phyloP scores from a whole-genome alignment of 176 grass and related monocot genomes.

The Zoysia pacifica region DNA sequence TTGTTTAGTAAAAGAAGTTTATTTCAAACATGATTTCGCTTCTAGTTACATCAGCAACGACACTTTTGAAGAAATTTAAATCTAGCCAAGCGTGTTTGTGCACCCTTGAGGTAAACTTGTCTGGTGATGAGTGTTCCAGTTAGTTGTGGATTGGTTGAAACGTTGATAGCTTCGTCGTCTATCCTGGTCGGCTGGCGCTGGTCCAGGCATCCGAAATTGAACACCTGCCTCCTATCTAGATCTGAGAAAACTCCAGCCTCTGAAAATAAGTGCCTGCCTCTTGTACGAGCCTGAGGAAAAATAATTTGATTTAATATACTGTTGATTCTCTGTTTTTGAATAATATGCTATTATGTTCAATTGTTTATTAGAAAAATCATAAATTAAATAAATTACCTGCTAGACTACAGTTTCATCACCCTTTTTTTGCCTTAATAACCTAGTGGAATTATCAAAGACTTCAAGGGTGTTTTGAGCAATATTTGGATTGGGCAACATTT shows the following conservation, averaged over 20 bases:
- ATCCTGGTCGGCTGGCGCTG: background rate
- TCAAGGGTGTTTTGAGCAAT: background rate
- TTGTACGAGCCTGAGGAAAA: too few species aligned
- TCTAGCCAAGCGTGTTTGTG: background rate
- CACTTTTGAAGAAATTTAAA: background rate
- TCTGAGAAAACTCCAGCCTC: background rate
- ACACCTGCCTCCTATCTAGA: too few species aligned
- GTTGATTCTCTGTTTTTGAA: background rate
- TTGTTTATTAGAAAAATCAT: background rate
- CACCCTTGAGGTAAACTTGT: background rate
- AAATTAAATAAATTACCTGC: too few species aligned
- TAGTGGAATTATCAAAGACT: too few species aligned
- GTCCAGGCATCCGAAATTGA: background rate
- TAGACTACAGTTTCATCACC: too few species aligned
- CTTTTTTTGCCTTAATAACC: too few species aligned
- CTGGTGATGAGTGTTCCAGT: background rate
- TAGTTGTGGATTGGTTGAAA: background rate
- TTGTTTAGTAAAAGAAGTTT: background rate
- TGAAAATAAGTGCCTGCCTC: too few species aligned
- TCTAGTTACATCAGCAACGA: background rate
- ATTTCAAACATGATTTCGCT: background rate
- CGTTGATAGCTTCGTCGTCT: background rate
- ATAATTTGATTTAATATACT: too few species aligned
- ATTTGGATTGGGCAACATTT: background rate
- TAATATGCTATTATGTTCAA: background rate